Percentiles rank a stretch among this genome's conserved stretches.
phyloP scores from a whole-genome alignment of 805 yeast genomes.

The Yamadazyma ubonensis region DNA sequence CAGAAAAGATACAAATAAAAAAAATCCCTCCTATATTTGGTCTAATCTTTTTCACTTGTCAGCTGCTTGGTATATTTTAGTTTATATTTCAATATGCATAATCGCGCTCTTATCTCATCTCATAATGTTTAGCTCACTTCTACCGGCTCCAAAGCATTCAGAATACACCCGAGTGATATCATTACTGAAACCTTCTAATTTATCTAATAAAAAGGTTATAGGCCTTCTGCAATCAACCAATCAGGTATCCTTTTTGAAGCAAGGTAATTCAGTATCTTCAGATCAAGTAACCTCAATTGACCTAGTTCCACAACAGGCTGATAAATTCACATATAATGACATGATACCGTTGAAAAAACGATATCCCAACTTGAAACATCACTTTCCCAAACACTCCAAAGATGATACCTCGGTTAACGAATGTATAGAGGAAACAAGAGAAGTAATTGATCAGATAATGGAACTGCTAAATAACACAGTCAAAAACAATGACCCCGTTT shows the following conservation, averaged over 20 bases:
- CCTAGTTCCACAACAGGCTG: conserved; percentile 17
- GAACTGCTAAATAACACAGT: conserved; percentile 35
- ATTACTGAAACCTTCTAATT: conserved; percentile 15
- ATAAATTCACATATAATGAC: conserved; percentile 47
- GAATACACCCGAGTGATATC: conserved; percentile 11
- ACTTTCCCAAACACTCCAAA: conserved; percentile 39
- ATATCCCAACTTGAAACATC: conserved; percentile 38
- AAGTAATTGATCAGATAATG: conserved; percentile 53
- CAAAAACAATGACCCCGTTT: conserved; percentile 40
- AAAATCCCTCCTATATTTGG: neutral
- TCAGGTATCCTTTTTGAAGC: no score
- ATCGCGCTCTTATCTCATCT: neutral
- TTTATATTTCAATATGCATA: neutral
- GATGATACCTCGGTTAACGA: conserved; percentile 44
- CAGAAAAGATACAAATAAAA: neutral
- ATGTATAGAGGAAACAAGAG: conserved; percentile 56
- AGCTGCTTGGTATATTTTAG: conserved; percentile 7
- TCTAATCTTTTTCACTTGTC: conserved; percentile 2
- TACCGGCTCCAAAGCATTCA: conserved; percentile 34
- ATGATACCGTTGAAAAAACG: conserved; percentile 56
- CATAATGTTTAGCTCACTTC: conserved; percentile 34
- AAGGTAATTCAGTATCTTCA: no score
- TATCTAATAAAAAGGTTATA: no score
- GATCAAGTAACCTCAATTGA: no score
- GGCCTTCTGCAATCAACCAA: no score